Base-by-base conservation (phyloP, 495 filamentous ascomycete genomes). In the Daldinia caldariorum region DNA sequence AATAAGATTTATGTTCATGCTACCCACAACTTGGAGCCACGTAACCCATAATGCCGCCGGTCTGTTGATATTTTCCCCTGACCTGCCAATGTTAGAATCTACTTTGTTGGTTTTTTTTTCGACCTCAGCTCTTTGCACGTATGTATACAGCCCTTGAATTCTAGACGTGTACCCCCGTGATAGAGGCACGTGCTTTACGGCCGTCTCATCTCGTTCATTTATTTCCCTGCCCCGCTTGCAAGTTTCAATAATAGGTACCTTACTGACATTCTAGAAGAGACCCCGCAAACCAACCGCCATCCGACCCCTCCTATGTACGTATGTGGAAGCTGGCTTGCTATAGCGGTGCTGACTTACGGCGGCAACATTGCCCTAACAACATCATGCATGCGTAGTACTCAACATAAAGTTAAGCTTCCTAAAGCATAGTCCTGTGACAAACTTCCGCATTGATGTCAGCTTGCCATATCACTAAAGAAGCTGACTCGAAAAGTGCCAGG, bases 261-360 rank as follows among this genome's bases (percentile, higher is more conserved):
- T 39, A 61, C 41, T 20, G 35, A 16, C 56, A n/a, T 51, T 59
- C 55, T 55, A 53, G 55, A 57, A 18, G 6, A 29, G 34, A 38
- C 38, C 26, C 37, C 39, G 47, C 20, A 67, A 16, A 38, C 35
- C 20, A 20, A 43, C 47, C 34, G 31, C 59, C 43, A 38, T 58
- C 51, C 38, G 39, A 34, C 22, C 14, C 26, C 26, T 26, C 26
- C 26, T 26, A 26, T 26, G 26, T 26, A 26, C 26, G 26, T 8
- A 67, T 9, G n/a, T 45, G 9, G 10, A 47, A 47, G 16, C 43
- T 67, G 51, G 49, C 57, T 67, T 31, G 47, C 53, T 56, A 64
- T 41, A 51, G 51, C 53, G 43, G 68, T 61, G 68, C 68, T 71
- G 63, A 71, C 63, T 71, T 63, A 63, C 58, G 68, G 45, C 54